A percentile compares a stretch with the other conserved stretches of the same genome.
Conservation (phyloP, 2,329 filamentous ascomycete genomes). For the Aspergillus sp. region DNA sequence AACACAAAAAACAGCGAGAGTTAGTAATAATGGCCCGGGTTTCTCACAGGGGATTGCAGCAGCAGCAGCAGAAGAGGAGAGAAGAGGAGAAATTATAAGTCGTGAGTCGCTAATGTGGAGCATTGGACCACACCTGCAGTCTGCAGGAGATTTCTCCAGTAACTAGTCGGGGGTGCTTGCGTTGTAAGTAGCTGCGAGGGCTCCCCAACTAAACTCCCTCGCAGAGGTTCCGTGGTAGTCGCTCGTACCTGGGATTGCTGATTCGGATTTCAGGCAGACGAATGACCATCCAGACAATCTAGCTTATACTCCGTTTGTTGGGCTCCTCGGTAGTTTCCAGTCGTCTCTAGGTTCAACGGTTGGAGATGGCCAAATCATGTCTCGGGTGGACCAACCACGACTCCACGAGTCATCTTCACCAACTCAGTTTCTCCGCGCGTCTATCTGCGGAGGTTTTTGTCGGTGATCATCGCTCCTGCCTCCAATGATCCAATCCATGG, state of each 20-base stretch:
- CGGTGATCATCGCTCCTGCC: neutral
- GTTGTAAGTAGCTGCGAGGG: too few species aligned
- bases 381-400: neutral
- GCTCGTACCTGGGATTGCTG: too few species aligned
- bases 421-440: neutral
- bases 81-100: slow-evolving; percentile 15
- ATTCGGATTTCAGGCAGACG: neutral
- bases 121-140: neutral
- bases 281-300: neutral
- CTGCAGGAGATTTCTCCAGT: neutral
- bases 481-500: neutral
- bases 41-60: neutral
- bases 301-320: neutral
- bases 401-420: neutral
- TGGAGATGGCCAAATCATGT: neutral
- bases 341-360: neutral
- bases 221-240: too few species aligned
- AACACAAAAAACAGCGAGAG: neutral
- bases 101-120: slow-evolving; percentile 4
- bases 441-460: neutral
- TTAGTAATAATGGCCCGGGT: neutral
- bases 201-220: too few species aligned
- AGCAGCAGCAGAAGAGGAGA: slow-evolving; percentile 2
- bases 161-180: too few species aligned
- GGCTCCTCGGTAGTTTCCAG: neutral